Evolutionary conservation across 768 basidiomycete species (phyloP), one percentile per base, ranked within the genome.

Genomic region (Tephrocybe sp.): DNA sequence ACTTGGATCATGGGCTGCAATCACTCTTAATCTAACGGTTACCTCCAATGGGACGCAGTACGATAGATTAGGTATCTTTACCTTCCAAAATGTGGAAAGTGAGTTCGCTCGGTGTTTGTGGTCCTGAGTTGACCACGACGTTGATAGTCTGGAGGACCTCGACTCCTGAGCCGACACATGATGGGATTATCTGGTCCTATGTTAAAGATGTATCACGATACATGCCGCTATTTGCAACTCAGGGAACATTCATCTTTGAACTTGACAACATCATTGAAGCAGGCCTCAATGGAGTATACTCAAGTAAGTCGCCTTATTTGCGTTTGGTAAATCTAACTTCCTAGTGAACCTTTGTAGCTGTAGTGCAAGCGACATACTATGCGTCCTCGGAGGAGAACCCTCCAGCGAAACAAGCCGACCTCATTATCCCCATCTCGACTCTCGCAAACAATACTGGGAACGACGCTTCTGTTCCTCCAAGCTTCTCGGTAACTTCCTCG

Each of bases 1-100:
- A 3, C 70, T 76, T 17, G 87, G 89, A 1, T 79, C 84, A 4
- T 91, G 89, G 89, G 79, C 85, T 6, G 87, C 80, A 0, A 74
- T 91, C 30, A 85, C 81, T 8, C 70, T 90, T 32, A 89, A 89
- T 62, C 83, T 89, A 57, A 89, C 89, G 0, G 85, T 85, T 16
- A 85, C 86, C 2, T 83, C 81, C 49, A 90, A 88, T 48, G 89
- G 89, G 39, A 86, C 84, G 6, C 87, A 89, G 62, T 89, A 79
- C 52, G 87, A 88, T 60, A 78, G 87, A 12, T 72, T 89, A 5
- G 85, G 79, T 1, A 77, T 83, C 13, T 86, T 92, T 58, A 86
- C 85, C 5, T 84, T 89, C 62, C 82, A 87, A 30, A 83, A 88
- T 59, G 85, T 87, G 6, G 89, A 90, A 65, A 87, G 85, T 87